Evolutionary conservation across 257 asterid genomes (phyloP).

Genomic region (Capsicum pubescens): DNA sequence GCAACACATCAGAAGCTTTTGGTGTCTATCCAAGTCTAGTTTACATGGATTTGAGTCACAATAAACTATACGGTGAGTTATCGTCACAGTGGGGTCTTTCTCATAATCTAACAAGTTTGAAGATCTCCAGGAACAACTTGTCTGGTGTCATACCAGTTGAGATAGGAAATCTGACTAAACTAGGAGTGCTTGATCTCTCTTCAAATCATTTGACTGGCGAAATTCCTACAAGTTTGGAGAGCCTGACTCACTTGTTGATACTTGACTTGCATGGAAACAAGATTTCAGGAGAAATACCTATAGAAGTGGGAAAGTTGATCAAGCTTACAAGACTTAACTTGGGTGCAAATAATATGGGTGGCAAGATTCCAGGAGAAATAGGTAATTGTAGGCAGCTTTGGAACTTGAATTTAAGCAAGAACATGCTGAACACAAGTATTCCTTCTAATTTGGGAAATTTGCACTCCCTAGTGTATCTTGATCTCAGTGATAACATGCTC

Average conservation of each 20-base stretch:
- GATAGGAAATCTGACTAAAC: constrained; percentile 35
- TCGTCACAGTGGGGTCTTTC: constrained; percentile 46
- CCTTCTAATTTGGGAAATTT: constrained; percentile 41
- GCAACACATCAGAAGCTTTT: constrained; percentile 38
- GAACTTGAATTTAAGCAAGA: constrained; percentile 41
- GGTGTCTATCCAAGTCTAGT: constrained; percentile 46
- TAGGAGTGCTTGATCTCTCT: constrained; percentile 43
- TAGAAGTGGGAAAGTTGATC: constrained; percentile 32
- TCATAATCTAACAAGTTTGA: constrained; percentile 30
- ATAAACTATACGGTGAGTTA: constrained; percentile 44
- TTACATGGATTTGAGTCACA: constrained; percentile 40
- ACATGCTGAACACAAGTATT: constrained; percentile 35
- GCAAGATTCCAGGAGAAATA: constrained; percentile 43
- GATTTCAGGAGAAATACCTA: constrained; percentile 44
- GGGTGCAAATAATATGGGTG: constrained; percentile 39
- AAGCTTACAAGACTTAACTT: constrained; percentile 33
- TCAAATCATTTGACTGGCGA: constrained; percentile 37
- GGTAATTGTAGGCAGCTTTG: constrained; percentile 33
- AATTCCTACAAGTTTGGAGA: constrained; percentile 40
- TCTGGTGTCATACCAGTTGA: constrained; percentile 43
- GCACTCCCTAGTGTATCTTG: constrained; percentile 32
- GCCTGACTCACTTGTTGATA: constrained; percentile 28
- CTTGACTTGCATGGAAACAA: constrained; percentile 39
- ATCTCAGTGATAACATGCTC: constrained; percentile 46
- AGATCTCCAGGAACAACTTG: constrained; percentile 42